Evolutionary conservation across 148 eudicot species (phyloP).

Genomic region (Polygonum maritimum): DNA sequence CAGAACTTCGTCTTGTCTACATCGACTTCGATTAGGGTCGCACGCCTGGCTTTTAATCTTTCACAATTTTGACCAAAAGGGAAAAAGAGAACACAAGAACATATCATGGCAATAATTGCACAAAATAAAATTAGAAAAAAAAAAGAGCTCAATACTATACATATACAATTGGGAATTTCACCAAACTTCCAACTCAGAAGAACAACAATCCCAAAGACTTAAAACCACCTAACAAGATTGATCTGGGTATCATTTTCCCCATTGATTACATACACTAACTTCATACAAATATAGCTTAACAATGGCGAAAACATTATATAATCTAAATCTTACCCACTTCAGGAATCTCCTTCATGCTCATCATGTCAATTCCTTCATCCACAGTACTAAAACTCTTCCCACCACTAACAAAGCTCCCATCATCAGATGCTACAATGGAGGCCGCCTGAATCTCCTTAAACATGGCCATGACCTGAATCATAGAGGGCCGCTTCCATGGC

Average conservation of each 20-base stretch:
- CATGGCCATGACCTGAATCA: constrained; percentile 95
- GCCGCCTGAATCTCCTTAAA: constrained; percentile 86
- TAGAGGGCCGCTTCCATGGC: constrained; percentile 65
- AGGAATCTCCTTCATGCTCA: not conserved
- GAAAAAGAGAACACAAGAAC: not conserved
- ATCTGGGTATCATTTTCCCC: not conserved
- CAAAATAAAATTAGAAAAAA: not conserved
- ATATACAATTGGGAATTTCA: constrained; percentile 8
- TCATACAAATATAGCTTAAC: constrained; percentile 3
- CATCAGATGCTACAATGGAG: not conserved
- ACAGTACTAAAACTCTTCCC: not conserved
- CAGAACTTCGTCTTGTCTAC: too few relatives aligned
- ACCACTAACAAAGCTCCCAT: not conserved
- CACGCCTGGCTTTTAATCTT: not conserved
- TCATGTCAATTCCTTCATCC: not conserved
- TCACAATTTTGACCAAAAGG: not conserved
- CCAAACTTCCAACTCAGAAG: not conserved
- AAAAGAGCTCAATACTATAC: not conserved
- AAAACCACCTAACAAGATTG: not conserved
- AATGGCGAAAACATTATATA: not conserved
- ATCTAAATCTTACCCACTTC: not conserved
- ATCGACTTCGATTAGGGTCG: too few relatives aligned
- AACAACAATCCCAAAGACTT: not conserved
- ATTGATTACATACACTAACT: constrained; percentile 1
- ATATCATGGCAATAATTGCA: not conserved